A percentile compares a stretch with the other conserved stretches of the same genome.
phyloP scores from a whole-genome alignment of 2,329 filamentous ascomycete species.

The Biscogniauxia sp. region DNA sequence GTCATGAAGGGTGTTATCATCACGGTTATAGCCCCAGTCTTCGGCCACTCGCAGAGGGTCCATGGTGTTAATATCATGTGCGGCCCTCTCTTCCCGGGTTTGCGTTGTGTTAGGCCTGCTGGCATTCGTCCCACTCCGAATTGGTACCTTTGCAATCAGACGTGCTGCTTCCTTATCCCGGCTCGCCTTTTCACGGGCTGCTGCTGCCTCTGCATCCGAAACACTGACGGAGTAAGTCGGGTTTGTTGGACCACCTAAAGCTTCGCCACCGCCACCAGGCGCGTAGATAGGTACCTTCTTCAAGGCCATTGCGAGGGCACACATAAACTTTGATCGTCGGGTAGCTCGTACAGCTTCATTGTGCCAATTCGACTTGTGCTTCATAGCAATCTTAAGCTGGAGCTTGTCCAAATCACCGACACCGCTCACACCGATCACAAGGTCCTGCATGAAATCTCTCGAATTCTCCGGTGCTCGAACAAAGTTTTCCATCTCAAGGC shows the following conservation, averaged over 20 bases:
- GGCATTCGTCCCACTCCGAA: constrained; percentile 17
- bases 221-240: constrained; percentile 80
- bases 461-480: constrained; percentile 80
- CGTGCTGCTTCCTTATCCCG: constrained; percentile 63
- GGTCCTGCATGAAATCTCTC: constrained; percentile 85
- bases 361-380: constrained; percentile 91
- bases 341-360: constrained; percentile 79
- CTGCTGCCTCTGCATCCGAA: constrained; percentile 62
- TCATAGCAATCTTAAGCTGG: constrained; percentile 76
- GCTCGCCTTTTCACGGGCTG: constrained; percentile 58
- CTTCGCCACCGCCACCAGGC: constrained; percentile 69
- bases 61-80: constrained; percentile 43
- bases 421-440: constrained; percentile 73
- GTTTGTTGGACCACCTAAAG: constrained; percentile 66
- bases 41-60: constrained; percentile 32
- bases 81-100: constrained; percentile 43
- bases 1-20: constrained; percentile 35
- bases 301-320: constrained; percentile 79
- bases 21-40: constrained; percentile 38
- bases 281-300: constrained; percentile 83
- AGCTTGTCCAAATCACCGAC: constrained; percentile 88
- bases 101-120: constrained; percentile 23
- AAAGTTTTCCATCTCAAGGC: constrained; percentile 80
- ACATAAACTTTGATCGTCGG: constrained; percentile 94
- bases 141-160: constrained; percentile 52